Conservation (phyloP, 768 basidiomycete genomes). For the Trametes coccinea region DNA sequence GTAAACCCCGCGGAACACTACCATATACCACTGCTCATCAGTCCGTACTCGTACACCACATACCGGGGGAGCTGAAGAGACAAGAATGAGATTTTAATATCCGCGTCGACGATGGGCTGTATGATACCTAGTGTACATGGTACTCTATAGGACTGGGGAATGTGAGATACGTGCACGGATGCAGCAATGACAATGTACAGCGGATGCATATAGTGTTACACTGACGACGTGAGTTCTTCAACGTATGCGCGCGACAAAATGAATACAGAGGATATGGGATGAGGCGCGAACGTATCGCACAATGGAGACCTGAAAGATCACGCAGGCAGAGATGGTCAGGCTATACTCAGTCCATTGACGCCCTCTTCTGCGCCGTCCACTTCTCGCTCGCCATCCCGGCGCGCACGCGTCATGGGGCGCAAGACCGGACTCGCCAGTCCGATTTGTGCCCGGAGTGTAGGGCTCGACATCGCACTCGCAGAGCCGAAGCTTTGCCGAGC, state of each 20-base stretch:
- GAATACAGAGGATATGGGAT: background rate
- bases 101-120: background rate
- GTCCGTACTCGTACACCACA: constrained; percentile 89
- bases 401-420: constrained; percentile 55
- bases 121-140: constrained; percentile 12
- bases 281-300: background rate
- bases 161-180: constrained; percentile 3
- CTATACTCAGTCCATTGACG: constrained; percentile 60
- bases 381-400: constrained; percentile 55
- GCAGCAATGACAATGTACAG: constrained; percentile 17
- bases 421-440: constrained; percentile 77
- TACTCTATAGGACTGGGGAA: constrained; percentile 7
- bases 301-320: background rate
- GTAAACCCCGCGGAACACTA: constrained; percentile 77
- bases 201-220: constrained; percentile 11
- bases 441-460: constrained; percentile 70
- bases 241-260: background rate
- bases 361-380: constrained; percentile 80
- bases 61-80: constrained; percentile 77
- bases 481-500: constrained; percentile 42
- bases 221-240: background rate
- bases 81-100: background rate
- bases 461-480: constrained; percentile 66
- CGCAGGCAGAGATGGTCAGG: constrained; percentile 14
- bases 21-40: constrained; percentile 90